Evolutionary conservation across 192 early-diverging fungal species (phyloP), one percentile per base, ranked within the genome.

Genomic region (Borealophlyctis nickersoniae): DNA sequence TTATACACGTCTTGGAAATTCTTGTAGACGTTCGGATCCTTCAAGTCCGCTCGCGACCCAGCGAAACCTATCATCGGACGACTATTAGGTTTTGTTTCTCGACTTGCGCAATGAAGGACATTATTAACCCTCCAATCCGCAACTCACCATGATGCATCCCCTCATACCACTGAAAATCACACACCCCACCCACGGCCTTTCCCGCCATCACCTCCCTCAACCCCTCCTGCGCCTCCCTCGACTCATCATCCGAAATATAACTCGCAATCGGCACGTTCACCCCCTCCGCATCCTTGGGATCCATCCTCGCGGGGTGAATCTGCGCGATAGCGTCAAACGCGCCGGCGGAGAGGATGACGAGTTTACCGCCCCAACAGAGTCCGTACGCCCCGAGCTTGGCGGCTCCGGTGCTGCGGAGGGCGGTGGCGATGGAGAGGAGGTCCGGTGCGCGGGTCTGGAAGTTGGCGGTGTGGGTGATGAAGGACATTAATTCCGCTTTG

Each of bases 281-380:
- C 56, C 73, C 73, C 34, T 70, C 77, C 45, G 80, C 66, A 49
- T 85, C 77, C 4, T 74, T 79, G 14, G 69, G 48, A 1, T 71
- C 58, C 52, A 86, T 63, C 49, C 82, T 73, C n/a, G 88, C 81
- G 22, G 89, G 87, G 49, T 91, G 89, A 32, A 84, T 77, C 4
- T 86, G 74, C 0, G 83, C 81, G 9, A 81, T 60, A 2, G 81
- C 73, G 11, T 65, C 59, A 48, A 83, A 74, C 2, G 74, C 75
- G 26, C 74, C 66, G 32, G 79, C 79, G 33, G 74, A 54, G 3
- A 77, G 74, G 22, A 81, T 67, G 56, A 87, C 77, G 31, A 63
- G 51, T 58, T 83, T 74, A 13, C 75, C 82, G 39, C 89, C 88
- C 88, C 88, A 89, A 78, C 88, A 89, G 65, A 88, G 85, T 4